A percentile compares a stretch with the other conserved stretches of the same genome.
These are phyloP conservation scores for Phytopythium sindhum DNA, from an alignment of 352 stramenopile genomes.

Conservation along the genomic window DNA sequence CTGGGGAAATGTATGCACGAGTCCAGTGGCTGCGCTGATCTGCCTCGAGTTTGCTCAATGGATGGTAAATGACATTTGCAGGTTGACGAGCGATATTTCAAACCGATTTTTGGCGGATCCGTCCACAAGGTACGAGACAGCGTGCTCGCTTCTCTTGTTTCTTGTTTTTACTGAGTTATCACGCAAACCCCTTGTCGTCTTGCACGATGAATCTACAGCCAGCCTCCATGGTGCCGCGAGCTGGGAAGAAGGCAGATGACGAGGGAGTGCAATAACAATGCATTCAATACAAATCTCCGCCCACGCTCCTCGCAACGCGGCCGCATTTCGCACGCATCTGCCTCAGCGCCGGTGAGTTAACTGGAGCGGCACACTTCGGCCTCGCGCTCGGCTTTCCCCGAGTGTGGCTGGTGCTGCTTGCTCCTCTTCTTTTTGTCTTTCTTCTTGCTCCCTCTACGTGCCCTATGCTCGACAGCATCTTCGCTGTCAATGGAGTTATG, in stretches of 20 bases:
- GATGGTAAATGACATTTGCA: slow-evolving; percentile 8
- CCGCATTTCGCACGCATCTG: background rate
- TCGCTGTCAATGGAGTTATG: slow-evolving; percentile 5
- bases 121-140: slow-evolving; percentile 15
- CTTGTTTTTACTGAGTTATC: background rate
- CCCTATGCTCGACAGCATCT: slow-evolving; percentile 9
- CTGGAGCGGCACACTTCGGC: background rate
- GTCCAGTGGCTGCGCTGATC: background rate
- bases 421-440: slow-evolving; percentile 16
- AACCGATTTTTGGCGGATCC: slow-evolving; percentile 61
- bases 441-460: slow-evolving; percentile 16
- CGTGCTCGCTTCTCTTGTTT: background rate
- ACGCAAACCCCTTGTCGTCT: background rate
- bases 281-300: background rate
- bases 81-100: slow-evolving; percentile 68
- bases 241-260: background rate
- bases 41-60: background rate
- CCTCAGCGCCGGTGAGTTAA: background rate
- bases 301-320: background rate
- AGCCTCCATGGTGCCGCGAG: background rate
- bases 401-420: background rate
- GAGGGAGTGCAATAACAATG: background rate
- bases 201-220: background rate
- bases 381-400: background rate
- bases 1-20: slow-evolving; percentile 50